phyloP scores from a whole-genome alignment of 129 eudicot genomes.

The Apium graveolens region DNA sequence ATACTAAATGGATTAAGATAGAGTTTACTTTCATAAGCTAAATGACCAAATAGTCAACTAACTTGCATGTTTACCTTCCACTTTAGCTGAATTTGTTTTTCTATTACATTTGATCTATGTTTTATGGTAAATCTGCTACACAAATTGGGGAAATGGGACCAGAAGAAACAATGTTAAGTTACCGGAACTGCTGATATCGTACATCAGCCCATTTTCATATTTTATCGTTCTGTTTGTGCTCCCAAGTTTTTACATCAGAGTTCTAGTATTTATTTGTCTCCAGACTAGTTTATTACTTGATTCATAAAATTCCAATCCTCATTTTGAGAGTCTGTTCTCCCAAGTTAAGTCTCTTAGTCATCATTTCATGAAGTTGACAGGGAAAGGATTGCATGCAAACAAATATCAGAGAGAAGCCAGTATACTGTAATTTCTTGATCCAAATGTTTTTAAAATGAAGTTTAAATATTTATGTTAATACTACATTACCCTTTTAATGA shows the following conservation, averaged over 20 bases:
- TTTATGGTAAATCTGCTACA: neutral
- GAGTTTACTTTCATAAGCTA: neutral
- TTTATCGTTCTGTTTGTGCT: neutral
- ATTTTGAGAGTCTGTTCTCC: neutral
- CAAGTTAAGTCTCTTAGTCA: neutral
- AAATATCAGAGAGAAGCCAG: neutral
- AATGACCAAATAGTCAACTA: neutral
- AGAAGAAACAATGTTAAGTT: neutral
- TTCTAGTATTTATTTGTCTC: neutral
- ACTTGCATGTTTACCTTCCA: neutral
- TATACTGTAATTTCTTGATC: neutral
- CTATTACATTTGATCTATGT: neutral
- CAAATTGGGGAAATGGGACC: neutral
- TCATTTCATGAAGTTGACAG: neutral
- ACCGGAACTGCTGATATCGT: neutral
- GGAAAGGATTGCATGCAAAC: neutral
- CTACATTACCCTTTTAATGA: constrained; percentile 53
- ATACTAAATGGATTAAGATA: neutral
- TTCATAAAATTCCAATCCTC: neutral
- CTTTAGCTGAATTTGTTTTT: neutral
- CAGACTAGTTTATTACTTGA: neutral
- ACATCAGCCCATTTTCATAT: neutral
- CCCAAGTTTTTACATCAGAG: neutral
- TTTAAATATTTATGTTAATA: neutral
- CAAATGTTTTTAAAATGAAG: constrained; percentile 11